Conservation (phyloP, 2,329 filamentous ascomycete species). For the Epichloe baconii region DNA sequence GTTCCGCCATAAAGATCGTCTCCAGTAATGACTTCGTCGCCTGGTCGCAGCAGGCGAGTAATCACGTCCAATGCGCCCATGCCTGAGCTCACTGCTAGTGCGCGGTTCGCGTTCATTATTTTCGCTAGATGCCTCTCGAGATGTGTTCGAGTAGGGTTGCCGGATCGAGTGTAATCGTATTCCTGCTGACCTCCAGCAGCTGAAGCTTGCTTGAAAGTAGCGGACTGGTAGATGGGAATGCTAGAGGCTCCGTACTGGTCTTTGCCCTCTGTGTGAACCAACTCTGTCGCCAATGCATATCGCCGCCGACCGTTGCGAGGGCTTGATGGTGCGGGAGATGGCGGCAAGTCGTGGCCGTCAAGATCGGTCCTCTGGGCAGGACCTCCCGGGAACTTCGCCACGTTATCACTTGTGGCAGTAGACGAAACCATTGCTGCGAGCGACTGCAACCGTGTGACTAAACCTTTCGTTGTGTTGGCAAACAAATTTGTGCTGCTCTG, state of each 20-base stretch:
- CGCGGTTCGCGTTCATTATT: constrained; percentile 92
- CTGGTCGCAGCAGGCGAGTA: constrained; percentile 74
- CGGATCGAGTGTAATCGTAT: constrained; percentile 97
- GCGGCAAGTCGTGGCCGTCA: constrained; percentile 74
- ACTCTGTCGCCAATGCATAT: constrained; percentile 88
- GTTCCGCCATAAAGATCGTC: constrained; percentile 95
- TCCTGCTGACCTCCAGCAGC: constrained; percentile 66
- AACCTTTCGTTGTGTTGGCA: not conserved
- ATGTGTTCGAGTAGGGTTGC: constrained; percentile 91
- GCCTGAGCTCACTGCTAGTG: constrained; percentile 85
- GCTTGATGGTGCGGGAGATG: constrained; percentile 85
- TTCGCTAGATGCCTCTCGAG: constrained; percentile 94
- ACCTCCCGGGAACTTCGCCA: not conserved
- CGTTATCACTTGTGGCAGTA: not conserved
- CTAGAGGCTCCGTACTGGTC: constrained; percentile 97
- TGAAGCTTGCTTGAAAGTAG: constrained; percentile 90
- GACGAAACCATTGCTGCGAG: constrained; percentile 1
- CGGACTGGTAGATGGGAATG: constrained; percentile 95
- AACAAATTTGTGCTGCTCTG: too few species aligned
- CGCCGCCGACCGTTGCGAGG: constrained; percentile 68
- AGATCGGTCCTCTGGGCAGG: constrained; percentile 51
- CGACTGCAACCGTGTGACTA: not conserved
- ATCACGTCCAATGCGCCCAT: constrained; percentile 98
- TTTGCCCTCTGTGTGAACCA: constrained; percentile 90
- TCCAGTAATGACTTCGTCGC: constrained; percentile 93